Base-by-base conservation (phyloP, 352 stramenopile genomes). In the Phytophthora pisi region DNA sequence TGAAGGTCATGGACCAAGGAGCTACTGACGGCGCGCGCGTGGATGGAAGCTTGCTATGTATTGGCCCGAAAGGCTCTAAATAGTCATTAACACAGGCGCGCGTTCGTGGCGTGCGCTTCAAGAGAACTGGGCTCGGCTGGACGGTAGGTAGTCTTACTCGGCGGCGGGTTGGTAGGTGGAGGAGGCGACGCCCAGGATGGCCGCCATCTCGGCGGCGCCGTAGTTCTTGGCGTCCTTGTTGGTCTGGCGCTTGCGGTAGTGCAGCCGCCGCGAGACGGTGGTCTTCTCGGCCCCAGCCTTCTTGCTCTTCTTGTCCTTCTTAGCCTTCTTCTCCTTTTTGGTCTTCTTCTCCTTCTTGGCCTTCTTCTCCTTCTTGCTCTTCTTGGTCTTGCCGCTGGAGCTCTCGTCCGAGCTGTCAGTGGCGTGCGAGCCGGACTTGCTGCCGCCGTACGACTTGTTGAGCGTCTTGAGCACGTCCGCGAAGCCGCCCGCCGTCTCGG, bases 221-320 rank as follows among this genome's bases (percentile, higher is more conserved):
- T 96, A 97, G 30, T 68, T 79, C 64, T 89, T 91, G 59, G 88
- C 89, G 68, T 96, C 90, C 78, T 97, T 97, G 84, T 94, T 94
- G 60, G 74, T 78, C 51, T 93, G 77, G 11, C 87, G 86, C 70
- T 91, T 93, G 68, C 82, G 76, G 75, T 94, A 93, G 45, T 93
- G 77, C 34, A 96, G 89, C 20, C 85, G 76, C 11, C 84, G 77
- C 30, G 78, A 90, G 42, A 93, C 62, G 8, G 70, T 88, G 18
- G 56, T 38, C 52, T 79, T 78, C 8, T 70, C 66, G n/a, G 59
- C 28, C 15, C 79, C 66, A 4, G 54, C 26, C 51, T 85, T 86
- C 69, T 91, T 89, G 57, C 81, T 88, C 66, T 92, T 95, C 54
- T 85, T 86, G 3, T 30, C 52, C 66, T 90, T 89, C 65, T 87